These are phyloP conservation scores for Pythium phragmitis DNA, from an alignment of 352 stramenopile species.

Conservation along the genomic window DNA sequence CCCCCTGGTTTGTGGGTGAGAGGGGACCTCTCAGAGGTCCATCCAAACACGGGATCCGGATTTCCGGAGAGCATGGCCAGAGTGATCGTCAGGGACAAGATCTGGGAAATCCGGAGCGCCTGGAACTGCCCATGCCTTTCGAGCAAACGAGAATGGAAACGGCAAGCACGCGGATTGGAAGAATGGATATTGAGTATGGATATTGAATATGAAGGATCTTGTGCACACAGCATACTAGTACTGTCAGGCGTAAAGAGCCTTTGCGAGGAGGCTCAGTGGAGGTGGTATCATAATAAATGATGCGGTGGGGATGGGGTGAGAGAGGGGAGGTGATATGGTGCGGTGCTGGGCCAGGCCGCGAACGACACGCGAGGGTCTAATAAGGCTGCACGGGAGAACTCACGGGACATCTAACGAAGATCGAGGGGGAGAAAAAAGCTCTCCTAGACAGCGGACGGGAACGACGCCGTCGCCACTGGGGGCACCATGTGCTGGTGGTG, in stretches of 20 bases:
- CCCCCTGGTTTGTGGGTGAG: constrained; percentile 4
- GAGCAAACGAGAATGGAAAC: neutral
- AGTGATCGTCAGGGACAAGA: neutral
- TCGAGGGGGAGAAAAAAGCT: neutral
- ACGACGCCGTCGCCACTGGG: constrained; percentile 17
- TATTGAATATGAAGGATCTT: neutral
- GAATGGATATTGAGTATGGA: neutral
- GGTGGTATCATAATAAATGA: constrained; percentile 20
- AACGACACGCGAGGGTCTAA: constrained; percentile 14
- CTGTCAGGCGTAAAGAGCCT: constrained; percentile 12
- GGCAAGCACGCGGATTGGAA: neutral
- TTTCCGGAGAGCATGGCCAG: neutral
- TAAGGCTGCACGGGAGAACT: neutral
- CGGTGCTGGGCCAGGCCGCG: neutral
- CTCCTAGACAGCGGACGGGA: constrained; percentile 25
- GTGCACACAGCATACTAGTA: neutral
- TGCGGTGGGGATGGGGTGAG: neutral
- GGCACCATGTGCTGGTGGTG: constrained; percentile 24
- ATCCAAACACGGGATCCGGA: constrained; percentile 16
- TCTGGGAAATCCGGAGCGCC: constrained; percentile 1
- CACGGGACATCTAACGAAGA: constrained; percentile 2
- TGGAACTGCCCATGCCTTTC: neutral
- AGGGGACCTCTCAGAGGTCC: neutral
- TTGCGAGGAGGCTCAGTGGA: constrained; percentile 5
- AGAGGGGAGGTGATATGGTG: neutral